These are phyloP conservation scores for Lodderomyces jiufengensis DNA, from an alignment of 1,139 yeast species.

Conservation along the genomic window DNA sequence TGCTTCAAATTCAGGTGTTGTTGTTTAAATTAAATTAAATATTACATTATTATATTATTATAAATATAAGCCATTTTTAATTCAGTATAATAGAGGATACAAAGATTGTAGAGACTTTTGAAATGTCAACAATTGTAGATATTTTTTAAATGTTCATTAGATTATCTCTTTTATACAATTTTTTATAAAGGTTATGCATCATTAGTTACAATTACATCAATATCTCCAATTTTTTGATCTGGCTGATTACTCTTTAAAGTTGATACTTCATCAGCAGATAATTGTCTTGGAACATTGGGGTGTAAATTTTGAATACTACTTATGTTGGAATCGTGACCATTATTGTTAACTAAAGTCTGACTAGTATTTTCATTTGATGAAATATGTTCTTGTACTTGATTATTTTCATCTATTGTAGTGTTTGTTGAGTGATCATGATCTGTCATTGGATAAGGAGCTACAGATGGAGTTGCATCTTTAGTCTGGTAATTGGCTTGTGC, in stretches of 20 bases:
- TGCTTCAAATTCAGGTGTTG: conserved; percentile 99
- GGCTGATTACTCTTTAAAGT: conserved; percentile 9
- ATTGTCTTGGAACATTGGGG: conserved; percentile 6
- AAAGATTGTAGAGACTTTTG: too few relatives aligned
- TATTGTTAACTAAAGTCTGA: neutral
- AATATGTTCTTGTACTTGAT: neutral
- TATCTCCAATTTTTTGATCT: conserved; percentile 9
- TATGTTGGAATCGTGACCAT: neutral
- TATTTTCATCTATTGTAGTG: neutral
- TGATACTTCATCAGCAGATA: conserved; percentile 13
- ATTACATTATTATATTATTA: too few relatives aligned
- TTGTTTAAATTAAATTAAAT: conserved; percentile 63
- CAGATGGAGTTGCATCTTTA: conserved; percentile 4
- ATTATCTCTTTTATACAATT: too few relatives aligned
- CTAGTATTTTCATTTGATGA: neutral
- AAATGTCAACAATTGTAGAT: too few relatives aligned
- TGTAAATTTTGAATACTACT: neutral
- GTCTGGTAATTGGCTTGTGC: conserved; percentile 4
- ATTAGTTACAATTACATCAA: conserved; percentile 8
- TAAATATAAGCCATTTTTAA: too few relatives aligned
- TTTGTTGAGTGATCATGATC: neutral
- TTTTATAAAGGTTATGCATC: conserved; percentile 1
- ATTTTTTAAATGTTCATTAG: too few relatives aligned
- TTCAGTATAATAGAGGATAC: too few relatives aligned
- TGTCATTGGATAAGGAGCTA: conserved; percentile 1